Conservation (phyloP, 2,329 filamentous ascomycete genomes). For the Colletotrichum truncatum region DNA sequence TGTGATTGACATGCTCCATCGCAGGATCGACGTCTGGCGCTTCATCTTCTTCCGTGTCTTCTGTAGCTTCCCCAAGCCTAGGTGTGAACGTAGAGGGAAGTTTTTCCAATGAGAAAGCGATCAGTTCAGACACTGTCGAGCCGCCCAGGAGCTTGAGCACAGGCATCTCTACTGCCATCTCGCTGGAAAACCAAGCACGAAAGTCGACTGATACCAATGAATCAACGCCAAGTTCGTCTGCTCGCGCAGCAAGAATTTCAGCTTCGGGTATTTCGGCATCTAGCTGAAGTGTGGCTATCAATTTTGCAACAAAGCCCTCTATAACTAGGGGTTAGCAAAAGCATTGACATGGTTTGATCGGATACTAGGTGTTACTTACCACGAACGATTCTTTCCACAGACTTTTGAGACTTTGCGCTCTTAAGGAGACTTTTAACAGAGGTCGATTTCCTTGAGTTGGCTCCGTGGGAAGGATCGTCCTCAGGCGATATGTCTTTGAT, state of each 20-base stretch:
- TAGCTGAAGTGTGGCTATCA: neutral
- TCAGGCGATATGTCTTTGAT: neutral
- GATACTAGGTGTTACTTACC: neutral
- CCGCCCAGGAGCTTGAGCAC: neutral
- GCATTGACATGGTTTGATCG: neutral
- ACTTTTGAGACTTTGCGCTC: neutral
- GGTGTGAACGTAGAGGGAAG: neutral
- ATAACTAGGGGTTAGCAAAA: neutral
- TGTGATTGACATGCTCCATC: too few species aligned
- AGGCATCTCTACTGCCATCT: neutral
- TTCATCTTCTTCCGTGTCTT: neutral
- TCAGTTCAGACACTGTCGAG: neutral
- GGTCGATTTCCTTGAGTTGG: neutral
- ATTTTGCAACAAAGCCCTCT: neutral
- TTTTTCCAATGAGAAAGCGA: neutral
- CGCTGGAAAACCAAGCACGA: neutral
- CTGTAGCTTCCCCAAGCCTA: neutral
- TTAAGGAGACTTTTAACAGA: neutral
- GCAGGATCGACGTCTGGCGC: too few species aligned
- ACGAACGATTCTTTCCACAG: neutral
- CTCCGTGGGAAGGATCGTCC: neutral
- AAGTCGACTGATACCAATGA: neutral
- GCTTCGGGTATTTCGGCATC: neutral
- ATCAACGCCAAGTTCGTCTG: neutral
- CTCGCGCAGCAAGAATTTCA: neutral